Conservation (phyloP, 371 early-diverging fungal genomes). For the Mucor plumbeus region DNA sequence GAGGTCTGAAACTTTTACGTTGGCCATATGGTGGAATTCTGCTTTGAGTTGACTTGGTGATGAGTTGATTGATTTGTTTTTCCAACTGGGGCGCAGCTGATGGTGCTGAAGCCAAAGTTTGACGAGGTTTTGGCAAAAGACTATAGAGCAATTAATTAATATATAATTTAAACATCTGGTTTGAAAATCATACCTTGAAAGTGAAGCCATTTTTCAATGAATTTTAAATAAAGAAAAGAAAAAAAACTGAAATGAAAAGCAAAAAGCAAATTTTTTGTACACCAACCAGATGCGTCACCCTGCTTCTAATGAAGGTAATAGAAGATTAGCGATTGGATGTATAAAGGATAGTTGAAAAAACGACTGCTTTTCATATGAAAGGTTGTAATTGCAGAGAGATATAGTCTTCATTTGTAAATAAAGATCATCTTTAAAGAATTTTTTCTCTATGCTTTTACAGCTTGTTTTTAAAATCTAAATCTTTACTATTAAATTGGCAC, state of each 20-base stretch:
- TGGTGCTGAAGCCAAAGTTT: constrained; percentile 32
- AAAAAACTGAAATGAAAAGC: neutral
- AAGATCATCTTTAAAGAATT: neutral
- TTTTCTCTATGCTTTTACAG: too few species aligned
- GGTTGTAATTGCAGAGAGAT: too few species aligned
- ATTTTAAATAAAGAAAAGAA: neutral
- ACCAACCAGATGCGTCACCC: constrained; percentile 1
- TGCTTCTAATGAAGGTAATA: neutral
- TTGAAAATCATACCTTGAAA: constrained; percentile 29
- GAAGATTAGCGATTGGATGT: neutral
- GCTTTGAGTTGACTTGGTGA: constrained; percentile 42
- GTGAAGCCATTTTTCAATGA: constrained; percentile 30
- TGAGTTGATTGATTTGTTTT: constrained; percentile 42
- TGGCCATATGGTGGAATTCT: constrained; percentile 84
- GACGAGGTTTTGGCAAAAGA: constrained; percentile 54
- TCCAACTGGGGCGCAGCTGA: constrained; percentile 38
- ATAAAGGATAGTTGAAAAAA: neutral
- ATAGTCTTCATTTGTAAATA: neutral
- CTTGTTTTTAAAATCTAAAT: too few species aligned
- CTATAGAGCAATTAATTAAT: constrained; percentile 15
- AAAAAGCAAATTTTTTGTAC: constrained; percentile 1
- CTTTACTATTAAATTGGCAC: too few species aligned
- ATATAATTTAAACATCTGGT: neutral
- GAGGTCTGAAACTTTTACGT: constrained; percentile 81
- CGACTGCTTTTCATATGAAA: neutral